A percentile compares a stretch with the other conserved stretches of the same genome.
These are phyloP conservation scores for Cladobotryum protrusum DNA, from an alignment of 2,329 filamentous ascomycete genomes.

Conservation along the genomic window DNA sequence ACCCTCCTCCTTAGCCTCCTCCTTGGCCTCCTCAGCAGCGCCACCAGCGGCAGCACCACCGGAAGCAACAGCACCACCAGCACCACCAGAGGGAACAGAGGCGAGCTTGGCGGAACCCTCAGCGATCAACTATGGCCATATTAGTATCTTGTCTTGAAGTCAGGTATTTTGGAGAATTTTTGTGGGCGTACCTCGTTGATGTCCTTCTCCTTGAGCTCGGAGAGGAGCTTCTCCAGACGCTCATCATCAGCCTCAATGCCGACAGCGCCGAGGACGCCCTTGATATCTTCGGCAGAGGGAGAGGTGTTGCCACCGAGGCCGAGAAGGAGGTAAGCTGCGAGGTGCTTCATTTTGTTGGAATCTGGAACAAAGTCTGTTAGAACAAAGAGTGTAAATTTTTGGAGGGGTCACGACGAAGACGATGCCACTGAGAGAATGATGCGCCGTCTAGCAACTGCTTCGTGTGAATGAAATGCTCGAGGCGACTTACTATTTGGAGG, in stretches of 20 bases:
- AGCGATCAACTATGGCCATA: conserved; percentile 66
- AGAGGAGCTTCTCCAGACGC: conserved; percentile 78
- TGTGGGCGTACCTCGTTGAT: conserved; percentile 72
- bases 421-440: not conserved
- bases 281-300: conserved; percentile 81
- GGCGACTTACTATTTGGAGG: conserved; percentile 6
- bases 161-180: not conserved
- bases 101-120: conserved; percentile 91
- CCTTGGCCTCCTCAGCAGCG: conserved; percentile 69
- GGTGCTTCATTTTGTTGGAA: conserved; percentile 89
- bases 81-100: conserved; percentile 90
- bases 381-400: not conserved
- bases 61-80: conserved; percentile 65
- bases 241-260: conserved; percentile 90
- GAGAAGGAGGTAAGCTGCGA: conserved; percentile 98
- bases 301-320: conserved; percentile 85
- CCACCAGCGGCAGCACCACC: conserved; percentile 60
- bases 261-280: conserved; percentile 82
- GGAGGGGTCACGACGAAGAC: not conserved
- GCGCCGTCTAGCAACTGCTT: not conserved
- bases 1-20: conserved; percentile 73
- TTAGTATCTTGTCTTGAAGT: conserved; percentile 13
- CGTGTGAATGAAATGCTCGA: not conserved
- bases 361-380: conserved; percentile 4
- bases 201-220: conserved; percentile 87